These are phyloP conservation scores for Thermomucor indicae-seudaticae DNA, from an alignment of 371 early-diverging fungal genomes.

Conservation along the genomic window DNA sequence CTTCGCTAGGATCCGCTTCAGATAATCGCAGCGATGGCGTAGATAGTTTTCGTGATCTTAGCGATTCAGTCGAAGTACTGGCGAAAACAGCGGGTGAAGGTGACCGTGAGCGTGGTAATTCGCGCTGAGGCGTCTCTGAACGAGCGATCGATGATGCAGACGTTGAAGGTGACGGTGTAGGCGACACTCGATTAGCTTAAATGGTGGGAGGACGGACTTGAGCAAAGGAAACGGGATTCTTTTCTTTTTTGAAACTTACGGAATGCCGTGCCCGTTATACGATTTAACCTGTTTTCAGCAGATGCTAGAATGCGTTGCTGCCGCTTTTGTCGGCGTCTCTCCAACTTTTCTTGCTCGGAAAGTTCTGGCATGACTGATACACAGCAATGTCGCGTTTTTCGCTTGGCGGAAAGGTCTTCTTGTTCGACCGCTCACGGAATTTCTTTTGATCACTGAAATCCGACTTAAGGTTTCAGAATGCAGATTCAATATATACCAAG, in stretches of 20 bases:
- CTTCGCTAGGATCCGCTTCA: conserved; percentile 41
- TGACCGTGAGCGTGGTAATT: conserved; percentile 11
- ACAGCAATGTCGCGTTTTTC: not conserved
- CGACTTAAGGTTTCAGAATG: too few relatives aligned
- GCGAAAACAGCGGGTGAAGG: conserved; percentile 10
- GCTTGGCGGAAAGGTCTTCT: too few relatives aligned
- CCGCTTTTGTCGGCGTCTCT: conserved; percentile 54
- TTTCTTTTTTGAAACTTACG: too few relatives aligned
- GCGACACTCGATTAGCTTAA: conserved; percentile 26
- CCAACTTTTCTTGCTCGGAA: conserved; percentile 50
- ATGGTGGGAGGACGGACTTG: too few relatives aligned
- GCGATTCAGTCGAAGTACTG: conserved; percentile 10
- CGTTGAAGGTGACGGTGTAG: conserved; percentile 30
- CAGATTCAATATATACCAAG: too few relatives aligned
- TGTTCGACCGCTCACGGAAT: too few relatives aligned
- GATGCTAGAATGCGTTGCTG: conserved; percentile 57
- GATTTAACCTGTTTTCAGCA: conserved; percentile 51
- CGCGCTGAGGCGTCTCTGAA: conserved; percentile 7
- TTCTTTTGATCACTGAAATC: too few relatives aligned
- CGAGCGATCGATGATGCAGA: conserved; percentile 18
- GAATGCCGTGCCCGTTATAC: conserved; percentile 52
- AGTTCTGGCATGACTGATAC: conserved; percentile 21
- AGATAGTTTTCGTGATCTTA: conserved; percentile 7
- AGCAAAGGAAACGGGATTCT: too few relatives aligned
- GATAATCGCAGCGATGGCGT: not conserved